Evolutionary conservation across 108 stramenopile genomes (phyloP).

Genomic region (Nannochloropsis oceanica): DNA sequence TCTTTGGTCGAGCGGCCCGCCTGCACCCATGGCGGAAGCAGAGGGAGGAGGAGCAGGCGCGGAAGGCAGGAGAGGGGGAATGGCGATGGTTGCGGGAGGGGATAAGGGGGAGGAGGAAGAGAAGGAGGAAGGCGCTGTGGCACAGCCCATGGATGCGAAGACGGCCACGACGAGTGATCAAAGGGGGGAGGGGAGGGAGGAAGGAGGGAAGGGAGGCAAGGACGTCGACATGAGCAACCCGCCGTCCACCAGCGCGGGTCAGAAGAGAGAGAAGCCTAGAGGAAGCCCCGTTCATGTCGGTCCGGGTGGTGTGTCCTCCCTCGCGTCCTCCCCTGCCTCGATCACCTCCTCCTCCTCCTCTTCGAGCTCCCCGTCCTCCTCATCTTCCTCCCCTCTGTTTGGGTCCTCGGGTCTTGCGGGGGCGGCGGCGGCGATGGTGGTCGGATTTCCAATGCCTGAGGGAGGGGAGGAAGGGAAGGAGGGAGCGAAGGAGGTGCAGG

Average conservation of each 20-base stretch:
- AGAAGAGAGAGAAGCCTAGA: not conserved
- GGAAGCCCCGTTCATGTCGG: not conserved
- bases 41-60: not conserved
- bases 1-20: not conserved
- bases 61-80: not conserved
- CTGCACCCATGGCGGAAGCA: not conserved
- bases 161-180: not conserved
- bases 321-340: not conserved
- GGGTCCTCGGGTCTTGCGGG: not conserved
- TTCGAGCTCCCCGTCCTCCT: not conserved
- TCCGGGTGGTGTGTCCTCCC: not conserved
- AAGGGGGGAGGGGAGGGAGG: not conserved
- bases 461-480: not conserved
- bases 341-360: not conserved
- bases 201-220: not conserved
- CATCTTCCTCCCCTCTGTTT: not conserved
- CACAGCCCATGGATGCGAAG: not conserved
- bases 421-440: not conserved
- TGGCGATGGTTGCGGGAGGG: not conserved
- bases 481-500: not conserved
- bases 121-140: not conserved
- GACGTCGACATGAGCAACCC: too few species aligned
- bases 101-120: not conserved
- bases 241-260: not conserved
- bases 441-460: not conserved